Base-by-base conservation (phyloP, 176 grass and related monocot genomes). In the Phragmites australis region DNA sequence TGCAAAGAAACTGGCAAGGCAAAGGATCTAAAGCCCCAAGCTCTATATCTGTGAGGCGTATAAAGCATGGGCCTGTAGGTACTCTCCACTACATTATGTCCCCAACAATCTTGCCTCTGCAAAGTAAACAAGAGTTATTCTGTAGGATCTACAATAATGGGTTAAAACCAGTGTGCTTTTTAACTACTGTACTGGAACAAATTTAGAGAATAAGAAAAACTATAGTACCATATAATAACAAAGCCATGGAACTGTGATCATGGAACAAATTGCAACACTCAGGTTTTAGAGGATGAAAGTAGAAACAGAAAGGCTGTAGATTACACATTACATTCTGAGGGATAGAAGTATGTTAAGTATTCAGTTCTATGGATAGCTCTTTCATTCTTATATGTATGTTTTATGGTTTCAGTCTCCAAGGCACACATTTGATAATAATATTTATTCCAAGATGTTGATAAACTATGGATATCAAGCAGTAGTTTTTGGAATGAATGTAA, bases 1-100 rank as follows among this genome's bases (percentile, higher is more conserved):
- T 90, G 84, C 37, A 76, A 87, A 89, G 83, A 64, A 66, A 79
- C 68, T 61, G 87, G 89, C 63, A 92, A 80, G 29, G 92, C 77
- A 72, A 83, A 94, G 71, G 86, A 86, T 60, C 61, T 89, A 65
- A 85, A 75, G 25, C 47, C 79, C 69, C 77, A 65, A 52, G 86
- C 68, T 57, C 80, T 89, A 54, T 83, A 68, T 85, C 58, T 89
- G 59, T 70, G 74, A 84, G 88, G 75, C 9, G 63, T 42, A 62
- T 67, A 81, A 40, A 88, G 43, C 71, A 90, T 79, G 66, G 88
- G 88, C 77, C 42, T 89, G 74, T 87, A 87, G 34, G 74, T 92
- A 78, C 75, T 90, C 22, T 77, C 72, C 77, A 84, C 72, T 70
- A 88, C 21, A 42, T 87, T 67, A 47, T 75, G 72, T 48, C 61